Percentiles rank a stretch among this genome's conserved stretches.
phyloP scores from a whole-genome alignment of 257 asterid genomes.

The Paulownia fortunei region DNA sequence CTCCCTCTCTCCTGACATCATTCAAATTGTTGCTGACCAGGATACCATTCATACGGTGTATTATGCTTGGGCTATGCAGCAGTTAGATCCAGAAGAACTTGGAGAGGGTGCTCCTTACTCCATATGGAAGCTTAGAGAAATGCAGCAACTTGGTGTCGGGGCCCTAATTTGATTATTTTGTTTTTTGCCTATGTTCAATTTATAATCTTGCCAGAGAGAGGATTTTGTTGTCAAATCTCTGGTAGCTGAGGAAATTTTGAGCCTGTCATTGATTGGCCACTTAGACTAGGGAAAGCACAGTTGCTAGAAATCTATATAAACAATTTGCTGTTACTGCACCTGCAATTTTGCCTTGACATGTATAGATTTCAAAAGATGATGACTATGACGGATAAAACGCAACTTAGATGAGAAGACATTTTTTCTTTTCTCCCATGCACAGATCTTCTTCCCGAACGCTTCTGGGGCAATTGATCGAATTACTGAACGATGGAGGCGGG shows the following conservation, averaged over 20 bases:
- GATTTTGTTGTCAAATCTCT: not conserved
- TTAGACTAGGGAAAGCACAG: not conserved
- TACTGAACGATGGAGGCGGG: no score
- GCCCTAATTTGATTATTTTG: slow-evolving; percentile 68
- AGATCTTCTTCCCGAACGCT: no score
- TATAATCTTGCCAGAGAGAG: not conserved
- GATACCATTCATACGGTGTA: slow-evolving; percentile 94
- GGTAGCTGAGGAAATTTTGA: not conserved
- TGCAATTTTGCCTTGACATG: not conserved
- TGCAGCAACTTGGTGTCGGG: slow-evolving; percentile 85
- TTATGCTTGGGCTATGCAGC: slow-evolving; percentile 99
- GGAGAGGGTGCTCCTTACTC: slow-evolving; percentile 74
- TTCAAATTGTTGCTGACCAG: slow-evolving; percentile 37
- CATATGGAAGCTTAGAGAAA: slow-evolving; percentile 92
- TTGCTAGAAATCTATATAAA: not conserved
- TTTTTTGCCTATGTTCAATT: not conserved
- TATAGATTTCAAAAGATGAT: not conserved
- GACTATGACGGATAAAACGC: no score
- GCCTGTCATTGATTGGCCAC: not conserved
- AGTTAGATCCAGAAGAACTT: slow-evolving; percentile 74
- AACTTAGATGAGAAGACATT: no score
- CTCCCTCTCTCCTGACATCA: no score
- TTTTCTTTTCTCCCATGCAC: no score
- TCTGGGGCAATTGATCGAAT: no score
- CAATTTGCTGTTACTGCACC: not conserved